These are phyloP conservation scores for Peltaster fructicola DNA, from an alignment of 2,329 filamentous ascomycete genomes.

Conservation along the genomic window DNA sequence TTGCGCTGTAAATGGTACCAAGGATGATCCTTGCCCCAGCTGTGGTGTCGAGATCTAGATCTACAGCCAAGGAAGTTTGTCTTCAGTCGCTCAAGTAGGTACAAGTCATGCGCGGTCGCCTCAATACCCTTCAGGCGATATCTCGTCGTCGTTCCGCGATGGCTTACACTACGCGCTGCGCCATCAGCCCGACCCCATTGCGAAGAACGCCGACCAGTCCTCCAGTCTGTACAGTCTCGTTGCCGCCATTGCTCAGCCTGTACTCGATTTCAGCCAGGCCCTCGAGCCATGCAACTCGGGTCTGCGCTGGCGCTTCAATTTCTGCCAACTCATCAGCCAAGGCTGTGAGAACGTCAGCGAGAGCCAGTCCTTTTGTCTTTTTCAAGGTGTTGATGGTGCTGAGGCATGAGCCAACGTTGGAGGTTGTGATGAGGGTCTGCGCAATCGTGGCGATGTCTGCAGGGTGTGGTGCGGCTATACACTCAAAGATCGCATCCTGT, in stretches of 20 bases:
- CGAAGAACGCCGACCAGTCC: slow-evolving; percentile 80
- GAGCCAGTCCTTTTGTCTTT: slow-evolving; percentile 62
- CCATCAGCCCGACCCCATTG: slow-evolving; percentile 64
- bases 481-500: slow-evolving; percentile 86
- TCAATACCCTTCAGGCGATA: too few species aligned
- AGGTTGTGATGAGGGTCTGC: slow-evolving; percentile 63
- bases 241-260: slow-evolving; percentile 70
- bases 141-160: too few species aligned
- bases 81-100: too few species aligned
- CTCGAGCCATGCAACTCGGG: slow-evolving; percentile 80
- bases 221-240: slow-evolving; percentile 77
- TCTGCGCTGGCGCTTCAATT: slow-evolving; percentile 69
- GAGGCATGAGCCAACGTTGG: slow-evolving; percentile 78
- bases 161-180: slow-evolving; percentile 6
- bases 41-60: too few species aligned
- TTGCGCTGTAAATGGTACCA: too few species aligned
- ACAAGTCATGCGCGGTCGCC: too few species aligned
- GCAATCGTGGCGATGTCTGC: slow-evolving; percentile 73
- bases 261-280: slow-evolving; percentile 88
- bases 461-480: slow-evolving; percentile 87
- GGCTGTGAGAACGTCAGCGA: slow-evolving; percentile 85
- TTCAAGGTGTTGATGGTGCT: slow-evolving; percentile 81
- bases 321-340: slow-evolving; percentile 66
- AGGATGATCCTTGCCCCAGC: too few species aligned
- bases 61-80: too few species aligned